A percentile compares a stretch with the other conserved stretches of the same genome.
Evolutionary conservation across 2,329 filamentous ascomycete species (phyloP).

Genomic region (Colletotrichum sp.): DNA sequence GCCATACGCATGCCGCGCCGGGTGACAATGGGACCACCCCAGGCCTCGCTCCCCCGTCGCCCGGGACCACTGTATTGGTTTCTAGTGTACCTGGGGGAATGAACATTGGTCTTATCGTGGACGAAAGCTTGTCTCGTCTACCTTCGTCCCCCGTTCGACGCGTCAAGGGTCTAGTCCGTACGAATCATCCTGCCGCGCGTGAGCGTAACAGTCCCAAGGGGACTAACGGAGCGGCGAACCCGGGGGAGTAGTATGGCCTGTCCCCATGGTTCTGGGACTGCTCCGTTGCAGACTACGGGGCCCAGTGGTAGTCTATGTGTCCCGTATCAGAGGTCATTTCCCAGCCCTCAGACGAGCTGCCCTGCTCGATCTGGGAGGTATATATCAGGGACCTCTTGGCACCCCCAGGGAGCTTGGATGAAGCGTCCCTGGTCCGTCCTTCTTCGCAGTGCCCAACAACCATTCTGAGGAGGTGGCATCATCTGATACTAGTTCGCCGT

Average conservation of each 20-base stretch:
- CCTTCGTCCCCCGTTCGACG: neutral
- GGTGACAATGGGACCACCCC: neutral
- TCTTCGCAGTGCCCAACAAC: neutral
- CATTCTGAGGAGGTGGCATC: neutral
- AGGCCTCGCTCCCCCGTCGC: neutral
- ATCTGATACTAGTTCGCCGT: neutral
- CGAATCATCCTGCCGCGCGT: neutral
- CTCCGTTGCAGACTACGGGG: neutral
- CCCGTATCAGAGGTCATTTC: neutral
- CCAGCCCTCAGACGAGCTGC: neutral
- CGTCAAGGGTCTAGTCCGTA: constrained; percentile 2
- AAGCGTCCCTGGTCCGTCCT: neutral
- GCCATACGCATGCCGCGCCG: neutral
- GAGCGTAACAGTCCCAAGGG: neutral
- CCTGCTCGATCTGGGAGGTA: neutral
- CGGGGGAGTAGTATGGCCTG: neutral
- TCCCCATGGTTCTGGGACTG: constrained; percentile 1
- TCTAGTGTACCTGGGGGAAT: neutral
- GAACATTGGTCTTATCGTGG: neutral
- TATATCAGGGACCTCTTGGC: constrained; percentile 5
- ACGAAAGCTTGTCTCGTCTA: constrained; percentile 11
- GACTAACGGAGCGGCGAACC: neutral
- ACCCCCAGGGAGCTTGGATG: neutral
- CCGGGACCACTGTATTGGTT: neutral
- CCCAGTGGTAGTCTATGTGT: neutral